Evolutionary conservation across 768 basidiomycete genomes (phyloP), one percentile per base, ranked within the genome.

Genomic region (Tubosaeta sp.): DNA sequence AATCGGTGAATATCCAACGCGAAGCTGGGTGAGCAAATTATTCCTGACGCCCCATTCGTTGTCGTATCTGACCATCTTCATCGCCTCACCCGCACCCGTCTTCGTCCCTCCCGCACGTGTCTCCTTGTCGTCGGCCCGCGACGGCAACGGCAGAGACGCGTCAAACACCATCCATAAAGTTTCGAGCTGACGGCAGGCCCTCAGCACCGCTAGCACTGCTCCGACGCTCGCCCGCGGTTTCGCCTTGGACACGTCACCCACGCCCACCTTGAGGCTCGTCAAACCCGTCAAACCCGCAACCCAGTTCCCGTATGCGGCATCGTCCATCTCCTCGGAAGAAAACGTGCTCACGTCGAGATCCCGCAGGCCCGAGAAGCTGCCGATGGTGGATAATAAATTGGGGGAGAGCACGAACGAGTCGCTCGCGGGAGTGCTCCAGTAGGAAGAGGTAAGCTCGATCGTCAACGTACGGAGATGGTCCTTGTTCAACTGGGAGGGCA

Each of bases 371-470:
- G 56, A 41, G 43, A 66, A 66, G 1, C 39, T 48, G 0, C 55
- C 31, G 9, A 67, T 32, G 7, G 63, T 53, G 5, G 51, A 33
- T 0, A 66, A 32, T 16, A 65, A 19, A 10, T 53, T 13, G 2
- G 55, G 13, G 0, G 61, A 55, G 27, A 66, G 65, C 1, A 43
- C 39, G 45, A 65, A 65, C 5, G 63, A 53, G 27, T 66, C 62
- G 50, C 56, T 60, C 4, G 60, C 52, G 0, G 60, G 59, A 2
- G 59, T 54, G 16, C 54, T 59, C 63, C 65, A 67, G 35, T 67
- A 67, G 1, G 65, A 65, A 12, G 63, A 67, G 3, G 62, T 66
- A 39, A 66, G 47, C 35, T 66, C 60, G 47, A 64, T 32, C 5
- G 48, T 51, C 43, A 66, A 52, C 16, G 46, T n/a, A 11, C 16